These are phyloP conservation scores for Zymoseptoria ardabiliae DNA, from an alignment of 2,329 filamentous ascomycete species.

Conservation along the genomic window DNA sequence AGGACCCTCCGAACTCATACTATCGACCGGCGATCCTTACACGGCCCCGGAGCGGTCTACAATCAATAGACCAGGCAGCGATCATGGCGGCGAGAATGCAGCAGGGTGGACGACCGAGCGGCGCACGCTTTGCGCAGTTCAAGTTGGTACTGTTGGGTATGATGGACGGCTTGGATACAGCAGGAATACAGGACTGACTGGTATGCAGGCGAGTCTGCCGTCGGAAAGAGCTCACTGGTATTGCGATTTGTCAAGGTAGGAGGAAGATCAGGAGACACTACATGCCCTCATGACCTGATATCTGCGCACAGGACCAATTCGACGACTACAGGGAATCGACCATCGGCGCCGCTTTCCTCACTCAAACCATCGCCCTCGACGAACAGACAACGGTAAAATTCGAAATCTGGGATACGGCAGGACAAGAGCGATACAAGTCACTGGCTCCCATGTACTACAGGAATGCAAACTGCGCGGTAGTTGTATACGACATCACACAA, in stretches of 20 bases:
- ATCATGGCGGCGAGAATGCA: conserved; percentile 78
- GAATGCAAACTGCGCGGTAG: conserved; percentile 97
- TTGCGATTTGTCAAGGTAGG: conserved; percentile 94
- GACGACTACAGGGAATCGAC: conserved; percentile 97
- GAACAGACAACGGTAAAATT: conserved; percentile 99
- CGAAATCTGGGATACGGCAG: conserved; percentile 98
- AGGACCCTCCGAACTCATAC: not conserved
- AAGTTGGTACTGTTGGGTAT: conserved; percentile 94
- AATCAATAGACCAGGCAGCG: conserved; percentile 6
- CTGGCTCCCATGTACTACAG: conserved; percentile 99
- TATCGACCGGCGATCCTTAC: not conserved
- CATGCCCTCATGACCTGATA: not conserved
- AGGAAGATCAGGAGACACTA: conserved; percentile 1
- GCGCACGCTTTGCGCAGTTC: conserved; percentile 89
- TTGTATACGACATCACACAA: conserved; percentile 99
- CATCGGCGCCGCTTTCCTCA: conserved; percentile 96
- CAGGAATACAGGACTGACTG: conserved; percentile 32
- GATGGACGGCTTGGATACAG: not conserved
- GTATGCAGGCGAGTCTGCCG: conserved; percentile 84
- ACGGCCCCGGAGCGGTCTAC: not conserved
- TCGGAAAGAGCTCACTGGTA: conserved; percentile 99
- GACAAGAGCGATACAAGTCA: conserved; percentile 98
- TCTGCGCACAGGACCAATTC: conserved; percentile 75
- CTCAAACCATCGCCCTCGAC: conserved; percentile 96
- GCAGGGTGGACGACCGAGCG: conserved; percentile 59